Percentiles rank a stretch among this genome's conserved stretches.
Conservation (phyloP, 805 yeast genomes). For the Gaillardinia entomophila region DNA sequence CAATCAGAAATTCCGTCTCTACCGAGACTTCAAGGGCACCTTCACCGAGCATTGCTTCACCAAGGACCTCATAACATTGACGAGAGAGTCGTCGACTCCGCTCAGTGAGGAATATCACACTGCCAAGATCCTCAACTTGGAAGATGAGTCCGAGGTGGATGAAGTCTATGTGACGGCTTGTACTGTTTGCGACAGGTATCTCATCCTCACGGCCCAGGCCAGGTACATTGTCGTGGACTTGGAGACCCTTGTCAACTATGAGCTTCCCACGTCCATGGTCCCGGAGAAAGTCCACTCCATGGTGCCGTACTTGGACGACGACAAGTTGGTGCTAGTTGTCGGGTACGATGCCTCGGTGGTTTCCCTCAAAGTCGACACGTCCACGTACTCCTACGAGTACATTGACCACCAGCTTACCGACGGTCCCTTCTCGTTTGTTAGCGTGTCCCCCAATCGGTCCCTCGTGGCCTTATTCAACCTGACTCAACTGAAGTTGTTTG, state of each 20-base stretch:
- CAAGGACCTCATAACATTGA: constrained; percentile 8
- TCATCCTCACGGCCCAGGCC: constrained; percentile 38
- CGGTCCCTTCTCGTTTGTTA: constrained; percentile 42
- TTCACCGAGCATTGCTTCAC: constrained; percentile 46
- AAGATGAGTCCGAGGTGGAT: constrained; percentile 24
- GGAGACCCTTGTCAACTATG: constrained; percentile 31
- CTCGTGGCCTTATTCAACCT: constrained; percentile 45
- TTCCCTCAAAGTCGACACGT: constrained; percentile 18
- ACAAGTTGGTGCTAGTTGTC: constrained; percentile 14
- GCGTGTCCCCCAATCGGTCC: constrained; percentile 50
- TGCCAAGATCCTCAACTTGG: constrained; percentile 28
- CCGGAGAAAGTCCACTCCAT: constrained; percentile 17
- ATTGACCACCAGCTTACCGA: constrained; percentile 37
- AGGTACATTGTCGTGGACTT: constrained; percentile 33
- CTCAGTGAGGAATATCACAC: not conserved
- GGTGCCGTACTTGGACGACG: constrained; percentile 5
- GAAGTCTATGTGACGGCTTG: constrained; percentile 17
- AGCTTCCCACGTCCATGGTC: constrained; percentile 24
- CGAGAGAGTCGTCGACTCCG: not conserved
- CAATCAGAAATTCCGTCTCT: constrained; percentile 45
- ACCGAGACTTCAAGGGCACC: constrained; percentile 61
- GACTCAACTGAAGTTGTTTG: constrained; percentile 37
- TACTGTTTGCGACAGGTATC: constrained; percentile 34
- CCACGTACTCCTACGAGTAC: constrained; percentile 16
- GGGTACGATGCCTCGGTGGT: constrained; percentile 23